Evolutionary conservation across 2,329 filamentous ascomycete genomes (phyloP).

Genomic region (Aspergillus melleus): DNA sequence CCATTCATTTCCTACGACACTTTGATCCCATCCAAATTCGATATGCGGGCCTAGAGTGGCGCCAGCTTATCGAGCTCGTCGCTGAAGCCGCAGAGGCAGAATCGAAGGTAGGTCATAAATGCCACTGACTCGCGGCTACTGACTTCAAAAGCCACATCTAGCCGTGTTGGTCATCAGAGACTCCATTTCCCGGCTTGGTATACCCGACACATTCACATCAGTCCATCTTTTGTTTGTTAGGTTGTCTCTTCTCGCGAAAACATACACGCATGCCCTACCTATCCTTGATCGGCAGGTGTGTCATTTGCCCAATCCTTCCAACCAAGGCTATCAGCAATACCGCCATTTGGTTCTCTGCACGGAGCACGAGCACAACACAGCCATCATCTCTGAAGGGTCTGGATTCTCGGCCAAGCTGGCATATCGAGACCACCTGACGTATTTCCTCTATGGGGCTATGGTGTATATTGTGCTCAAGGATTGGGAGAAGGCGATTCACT

Average conservation of each 20-base stretch:
- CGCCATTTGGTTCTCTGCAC: constrained; percentile 30
- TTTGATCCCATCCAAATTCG: constrained; percentile 51
- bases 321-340: constrained; percentile 25
- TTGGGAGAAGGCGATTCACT: constrained; percentile 63
- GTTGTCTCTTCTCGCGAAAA: constrained; percentile 43
- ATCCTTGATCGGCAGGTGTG: constrained; percentile 45
- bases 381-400: constrained; percentile 37
- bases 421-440: constrained; percentile 57
- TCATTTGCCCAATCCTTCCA: constrained; percentile 37
- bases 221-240: constrained; percentile 43
- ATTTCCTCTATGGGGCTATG: constrained; percentile 65
- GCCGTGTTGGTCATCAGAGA: constrained; percentile 43
- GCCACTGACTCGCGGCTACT: constrained; percentile 5
- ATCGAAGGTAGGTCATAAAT: constrained; percentile 31
- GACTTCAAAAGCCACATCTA: constrained; percentile 35
- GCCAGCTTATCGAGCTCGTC: constrained; percentile 34
- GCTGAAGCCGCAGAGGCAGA: constrained; percentile 30
- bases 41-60: constrained; percentile 45
- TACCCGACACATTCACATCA: constrained; percentile 45
- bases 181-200: constrained; percentile 47
- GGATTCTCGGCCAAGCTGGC: constrained; percentile 43
- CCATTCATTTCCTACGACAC: constrained; percentile 52
- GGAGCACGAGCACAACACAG: constrained; percentile 29
- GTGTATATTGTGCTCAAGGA: constrained; percentile 61
- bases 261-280: constrained; percentile 41